Conservation (phyloP, 768 basidiomycete genomes). For the Serpula lacrymans region DNA sequence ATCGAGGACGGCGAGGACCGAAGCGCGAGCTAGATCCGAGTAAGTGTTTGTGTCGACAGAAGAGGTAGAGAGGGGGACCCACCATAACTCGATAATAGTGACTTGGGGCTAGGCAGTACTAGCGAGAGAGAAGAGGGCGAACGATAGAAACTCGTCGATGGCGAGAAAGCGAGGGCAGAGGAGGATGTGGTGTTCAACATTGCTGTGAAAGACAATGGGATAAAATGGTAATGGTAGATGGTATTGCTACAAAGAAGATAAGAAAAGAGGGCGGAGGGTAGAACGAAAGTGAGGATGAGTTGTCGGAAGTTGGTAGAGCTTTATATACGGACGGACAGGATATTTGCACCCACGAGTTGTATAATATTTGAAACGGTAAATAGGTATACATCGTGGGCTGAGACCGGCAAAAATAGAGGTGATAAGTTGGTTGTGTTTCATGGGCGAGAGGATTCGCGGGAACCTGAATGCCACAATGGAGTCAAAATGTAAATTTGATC, state of each 20-base stretch:
- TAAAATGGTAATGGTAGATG: neutral
- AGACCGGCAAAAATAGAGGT: slow-evolving; percentile 30
- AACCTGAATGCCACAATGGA: slow-evolving; percentile 15
- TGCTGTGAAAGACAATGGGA: slow-evolving; percentile 2
- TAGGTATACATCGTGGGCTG: slow-evolving; percentile 7
- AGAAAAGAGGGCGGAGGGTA: slow-evolving; percentile 4
- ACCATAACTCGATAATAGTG: slow-evolving; percentile 26
- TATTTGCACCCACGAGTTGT: slow-evolving; percentile 23
- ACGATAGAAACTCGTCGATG: slow-evolving; percentile 31
- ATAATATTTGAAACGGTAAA: slow-evolving; percentile 11
- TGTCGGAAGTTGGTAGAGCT: too few relatives aligned
- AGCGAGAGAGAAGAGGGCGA: slow-evolving; percentile 28
- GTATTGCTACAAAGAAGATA: neutral
- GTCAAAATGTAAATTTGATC: too few relatives aligned
- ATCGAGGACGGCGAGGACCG: slow-evolving; percentile 56
- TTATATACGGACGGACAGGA: too few relatives aligned
- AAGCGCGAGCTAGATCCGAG: slow-evolving; percentile 47
- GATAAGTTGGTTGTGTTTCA: slow-evolving; percentile 22
- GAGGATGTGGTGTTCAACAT: slow-evolving; percentile 31
- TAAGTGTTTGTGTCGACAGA: slow-evolving; percentile 9
- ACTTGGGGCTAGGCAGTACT: slow-evolving; percentile 24
- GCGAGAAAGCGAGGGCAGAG: slow-evolving; percentile 25
- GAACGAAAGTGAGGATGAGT: slow-evolving; percentile 5
- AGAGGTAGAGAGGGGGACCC: neutral
- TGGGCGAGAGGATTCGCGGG: slow-evolving; percentile 32